These are phyloP conservation scores for Lachnum nothofagi DNA, from an alignment of 2,329 filamentous ascomycete species.

Conservation along the genomic window DNA sequence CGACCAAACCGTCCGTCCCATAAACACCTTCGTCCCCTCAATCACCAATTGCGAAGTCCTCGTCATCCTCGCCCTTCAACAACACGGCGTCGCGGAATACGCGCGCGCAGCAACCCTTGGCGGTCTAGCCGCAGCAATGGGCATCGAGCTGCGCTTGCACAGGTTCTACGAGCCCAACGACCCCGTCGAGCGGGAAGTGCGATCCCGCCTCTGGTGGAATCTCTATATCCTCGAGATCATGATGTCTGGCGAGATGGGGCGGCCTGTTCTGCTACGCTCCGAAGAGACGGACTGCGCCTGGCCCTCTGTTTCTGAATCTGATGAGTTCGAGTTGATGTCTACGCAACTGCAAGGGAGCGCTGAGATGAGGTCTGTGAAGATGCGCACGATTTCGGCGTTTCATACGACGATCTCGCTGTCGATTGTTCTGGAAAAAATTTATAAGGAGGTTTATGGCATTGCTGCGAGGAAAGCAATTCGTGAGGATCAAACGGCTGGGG, in stretches of 20 bases:
- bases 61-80: constrained; percentile 27
- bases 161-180: constrained; percentile 21
- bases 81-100: constrained; percentile 31
- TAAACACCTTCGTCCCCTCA: constrained; percentile 24
- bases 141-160: constrained; percentile 29
- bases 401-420: constrained; percentile 25
- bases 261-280: constrained; percentile 24
- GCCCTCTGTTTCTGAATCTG: constrained; percentile 28
- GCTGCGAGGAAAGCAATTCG: constrained; percentile 26
- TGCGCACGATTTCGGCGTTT: constrained; percentile 28
- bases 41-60: constrained; percentile 29
- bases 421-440: constrained; percentile 25
- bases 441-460: constrained; percentile 27
- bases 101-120: constrained; percentile 27
- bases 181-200: constrained; percentile 24
- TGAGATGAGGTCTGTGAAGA: constrained; percentile 21
- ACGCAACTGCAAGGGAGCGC: constrained; percentile 7
- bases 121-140: constrained; percentile 29
- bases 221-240: constrained; percentile 32
- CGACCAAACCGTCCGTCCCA: constrained; percentile 8
- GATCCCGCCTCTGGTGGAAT: constrained; percentile 32
- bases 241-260: constrained; percentile 28
- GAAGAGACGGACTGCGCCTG: constrained; percentile 29
- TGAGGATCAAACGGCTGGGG: constrained; percentile 22
- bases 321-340: constrained; percentile 31